Evolutionary conservation across 306 rosid genomes (phyloP), one percentile per base, ranked within the genome.

Genomic region (Quercus glauca): DNA sequence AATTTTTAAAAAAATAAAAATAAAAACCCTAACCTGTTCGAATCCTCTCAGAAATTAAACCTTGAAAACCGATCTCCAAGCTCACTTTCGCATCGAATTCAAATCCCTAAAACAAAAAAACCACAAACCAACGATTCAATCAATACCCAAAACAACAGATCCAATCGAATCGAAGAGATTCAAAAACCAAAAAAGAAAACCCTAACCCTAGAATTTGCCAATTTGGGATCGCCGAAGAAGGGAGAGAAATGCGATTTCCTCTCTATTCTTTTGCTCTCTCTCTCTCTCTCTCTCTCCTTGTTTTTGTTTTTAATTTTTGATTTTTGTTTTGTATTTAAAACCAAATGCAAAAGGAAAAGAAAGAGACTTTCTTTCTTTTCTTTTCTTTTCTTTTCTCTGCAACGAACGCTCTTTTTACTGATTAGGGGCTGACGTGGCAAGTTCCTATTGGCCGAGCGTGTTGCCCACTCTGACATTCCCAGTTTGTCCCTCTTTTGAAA

Each of bases 11-110:
- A 4, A 61, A 15, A 41, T 15, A 73, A 76, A 23, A 65, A 53
- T n/a, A 76, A 77, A 25, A 59, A 49, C 53, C 79, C 86, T 78
- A 71, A 90, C 92, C 91, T 84, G 79, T 29, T 28, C 51, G 72
- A 79, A 85, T 64, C 52, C 55, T 23, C 72, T 10, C 73, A 78
- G 76, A 89, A 87, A 75, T 57, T 79, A 87, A 87, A 83, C 89
- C 77, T 78, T 25, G 57, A 5, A 65, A 68, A 71, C 77, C 82
- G 90, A 87, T 88, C 86, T 83, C 81, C 15, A 78, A 83, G 86
- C 85, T 87, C 88, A 87, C 76, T 76, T 82, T 82, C 91, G 91
- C 85, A 91, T 90, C 83, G 83, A 70, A 83, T 63, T 52, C 69
- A 49, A 85, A 78, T 33, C 87, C 85, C 77, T 81, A 33, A 71